A percentile compares a stretch with the other conserved stretches of the same genome.
Evolutionary conservation across 441 rosid genomes (phyloP).

Genomic region (Adansonia gregorii): DNA sequence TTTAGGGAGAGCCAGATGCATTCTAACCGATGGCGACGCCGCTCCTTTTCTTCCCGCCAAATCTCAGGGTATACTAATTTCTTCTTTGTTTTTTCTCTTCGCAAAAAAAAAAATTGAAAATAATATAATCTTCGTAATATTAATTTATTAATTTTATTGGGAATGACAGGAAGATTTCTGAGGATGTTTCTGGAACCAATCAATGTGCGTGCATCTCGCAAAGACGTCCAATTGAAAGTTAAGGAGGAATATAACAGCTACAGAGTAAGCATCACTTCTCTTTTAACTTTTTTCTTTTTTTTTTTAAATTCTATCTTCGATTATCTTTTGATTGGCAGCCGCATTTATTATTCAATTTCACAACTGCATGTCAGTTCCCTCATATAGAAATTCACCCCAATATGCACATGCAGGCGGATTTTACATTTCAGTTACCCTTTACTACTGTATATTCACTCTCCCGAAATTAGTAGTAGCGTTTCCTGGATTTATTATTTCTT

Average conservation of each 20-base stretch:
- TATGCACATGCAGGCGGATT: not conserved
- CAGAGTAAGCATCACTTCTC: slow-evolving; percentile 51
- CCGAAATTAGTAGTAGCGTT: not conserved
- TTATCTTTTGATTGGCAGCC: not conserved
- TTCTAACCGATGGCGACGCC: slow-evolving; percentile 80
- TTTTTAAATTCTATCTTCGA: not conserved
- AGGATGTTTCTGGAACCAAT: slow-evolving; percentile 92
- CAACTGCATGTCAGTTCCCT: slow-evolving; percentile 3
- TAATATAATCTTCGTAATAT: not conserved
- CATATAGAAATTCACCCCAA: not conserved
- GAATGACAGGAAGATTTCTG: slow-evolving; percentile 62
- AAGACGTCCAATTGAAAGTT: slow-evolving; percentile 91
- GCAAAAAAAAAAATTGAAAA: too few species aligned
- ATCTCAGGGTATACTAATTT: slow-evolving; percentile 60
- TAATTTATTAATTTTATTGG: not conserved
- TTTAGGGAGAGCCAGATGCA: slow-evolving; percentile 72
- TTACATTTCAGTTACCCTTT: not conserved
- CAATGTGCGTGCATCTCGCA: slow-evolving; percentile 83
- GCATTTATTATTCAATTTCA: not conserved
- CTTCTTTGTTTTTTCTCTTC: not conserved
- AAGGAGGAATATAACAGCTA: slow-evolving; percentile 97
- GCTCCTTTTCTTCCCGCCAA: slow-evolving; percentile 76
- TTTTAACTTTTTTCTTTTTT: too few species aligned
- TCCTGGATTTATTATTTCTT: not conserved
- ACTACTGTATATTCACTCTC: not conserved